Base-by-base conservation (phyloP, 805 yeast genomes). In the Nakazawaea wickerhamii region DNA sequence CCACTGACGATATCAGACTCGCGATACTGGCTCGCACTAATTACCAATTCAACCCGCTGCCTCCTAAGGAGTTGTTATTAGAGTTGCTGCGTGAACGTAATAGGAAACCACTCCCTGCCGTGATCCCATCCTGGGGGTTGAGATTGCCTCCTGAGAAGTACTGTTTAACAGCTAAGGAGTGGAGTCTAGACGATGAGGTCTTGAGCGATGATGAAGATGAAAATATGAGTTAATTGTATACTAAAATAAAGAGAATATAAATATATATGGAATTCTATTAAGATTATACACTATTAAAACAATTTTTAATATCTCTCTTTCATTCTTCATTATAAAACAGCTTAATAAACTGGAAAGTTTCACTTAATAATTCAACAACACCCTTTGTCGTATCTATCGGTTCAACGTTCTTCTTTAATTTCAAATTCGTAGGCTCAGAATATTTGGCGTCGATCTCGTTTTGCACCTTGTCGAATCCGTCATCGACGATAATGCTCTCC, bases 71-170 rank as follows among this genome's bases (percentile, higher is more conserved):
- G 59, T 67, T 91, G 50, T 63, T 93, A 49, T 66, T 93, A 61
- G 96, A 91, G 62, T 68, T 93, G 53, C 99, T 99, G 0, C 83
- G 81, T 15, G 99, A 95, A 57, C 71, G 96, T 49, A 93, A 93
- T 62, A 82, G 87, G 53, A 82, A 86, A 57, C 80, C 95, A 0
- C 68, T 93, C 40, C 99, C 99, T 4, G 85, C 93, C 4, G 90
- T 93, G 11, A 81, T 90, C 61, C 90, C 93, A 11, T 76, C 82
- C 39, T 89, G 88, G 82, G 98, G 99, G 9, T 73, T 93, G 30
- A 77, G 97, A 50, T 69, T 95, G 39, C 99, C 99, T 3, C 98
- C 99, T 4, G 99, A 93, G 67, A 93, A 90, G 75, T 90, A 88
- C 65, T 90, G 98, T 64, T 67, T 90, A 41, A 89, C 96, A 0